Evolutionary conservation across 2,329 filamentous ascomycete genomes (phyloP), one percentile per base, ranked within the genome.

Genomic region (Cladosporium sp.): DNA sequence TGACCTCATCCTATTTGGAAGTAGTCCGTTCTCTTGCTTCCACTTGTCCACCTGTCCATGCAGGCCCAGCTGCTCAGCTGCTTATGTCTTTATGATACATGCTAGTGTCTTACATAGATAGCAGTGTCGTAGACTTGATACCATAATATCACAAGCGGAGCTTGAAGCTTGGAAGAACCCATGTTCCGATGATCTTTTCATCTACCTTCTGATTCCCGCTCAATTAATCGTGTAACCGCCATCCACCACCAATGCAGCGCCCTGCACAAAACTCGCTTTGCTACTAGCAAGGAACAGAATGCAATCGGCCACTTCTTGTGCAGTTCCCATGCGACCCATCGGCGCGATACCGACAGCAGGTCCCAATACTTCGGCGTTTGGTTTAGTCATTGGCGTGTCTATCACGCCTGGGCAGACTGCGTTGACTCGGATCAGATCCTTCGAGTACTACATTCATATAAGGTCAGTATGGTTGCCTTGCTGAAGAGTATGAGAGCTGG

Each of bases 251-350:
- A 83, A 66, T 4, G 77, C 76, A 58, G 78, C 73, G 0, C 81
- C 82, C 56, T 82, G 80, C 14, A 83, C 76, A 65, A 82, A 83
- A 1, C 78, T 79, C 1, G 82, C 79, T 65, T 81, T 82, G 21
- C 77, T 74, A 63, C 79, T 80, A 39, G 78, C 79, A 5, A 83
- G 69, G 64, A 83, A 83, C 39, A 83, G 68, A 11, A 81, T 76
- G 0, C 78, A 80, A 69, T 83, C 81, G 2, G 82, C 81, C 13
- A 83, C 75, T 65, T 84, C 81, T 58, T 83, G 78, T 0, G 80
- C 75, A 3, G 79, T 80, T 0, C 81, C 80, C 66, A 78, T 78
- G 28, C 80, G 78, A 13, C 84, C 82, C 67, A 76, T 71, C 2
- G 74, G 74, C 16, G 74, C 74, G 14, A 75, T 75, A 1, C 68